Base-by-base conservation (phyloP, 108 stramenopile genomes). In the Asterionellopsis glacialis region DNA sequence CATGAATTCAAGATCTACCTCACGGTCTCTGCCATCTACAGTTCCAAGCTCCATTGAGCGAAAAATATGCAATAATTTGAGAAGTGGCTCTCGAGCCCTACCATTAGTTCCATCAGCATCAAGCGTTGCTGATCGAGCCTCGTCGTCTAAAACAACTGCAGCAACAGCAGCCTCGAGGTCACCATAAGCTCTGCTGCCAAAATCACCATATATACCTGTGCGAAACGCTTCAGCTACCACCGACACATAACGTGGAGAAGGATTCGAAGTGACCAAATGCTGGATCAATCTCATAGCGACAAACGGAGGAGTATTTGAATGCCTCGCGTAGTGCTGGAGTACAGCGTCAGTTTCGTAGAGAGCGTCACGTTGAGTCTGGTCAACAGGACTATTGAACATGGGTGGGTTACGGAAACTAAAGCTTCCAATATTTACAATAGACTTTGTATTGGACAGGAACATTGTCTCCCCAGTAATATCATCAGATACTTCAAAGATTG, bases 261-360 rank as follows among this genome's bases (percentile, higher is more conserved):
- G 90, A 65, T 91, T 91, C 0, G 77, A 80, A 54, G 76, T 73
- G 11, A 77, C 81, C 49, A 85, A 71, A 49, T 73, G 64, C 60
- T 91, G 84, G 21, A 83, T 70, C 10, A 91, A 56, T 39, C 70
- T 72, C 12, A 67, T 59, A 9, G 83, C 68, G 13, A 91, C 52
- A 67, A 87, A 91, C 16, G 81, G 68, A 38, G 84, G 72, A 33
- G 73, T 49, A 43, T 73, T 85, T 2, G 33, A 38, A 43, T 85
- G 72, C 62, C 72, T 75, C 45, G 80, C 69, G 56, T 72, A 72
- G 45, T 85, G 86, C 47, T 87, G 82, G 26, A 91, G 75, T 11
- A 73, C 69, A n/a, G n/a, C n/a, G n/a, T n/a, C n/a, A n/a, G n/a
- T n/a, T n/a, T n/a, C n/a, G n/a, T n/a, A n/a, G n/a, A n/a, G n/a